phyloP scores from a whole-genome alignment of 208 protist species.

The Leishmania tropica region DNA sequence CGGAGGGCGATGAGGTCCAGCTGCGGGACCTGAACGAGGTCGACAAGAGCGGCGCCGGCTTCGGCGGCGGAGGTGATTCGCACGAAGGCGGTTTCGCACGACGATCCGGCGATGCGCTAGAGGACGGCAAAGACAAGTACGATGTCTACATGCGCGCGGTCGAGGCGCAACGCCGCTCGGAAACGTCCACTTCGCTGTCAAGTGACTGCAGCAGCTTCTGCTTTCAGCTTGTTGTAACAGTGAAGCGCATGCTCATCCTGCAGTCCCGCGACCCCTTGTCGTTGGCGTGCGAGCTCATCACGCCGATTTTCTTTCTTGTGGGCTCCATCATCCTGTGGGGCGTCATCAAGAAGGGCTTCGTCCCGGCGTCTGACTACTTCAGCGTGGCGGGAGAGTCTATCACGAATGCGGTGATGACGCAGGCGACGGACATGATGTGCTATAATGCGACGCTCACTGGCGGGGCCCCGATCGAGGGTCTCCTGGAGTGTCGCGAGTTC shows the following conservation, averaged over 20 bases:
- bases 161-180: background rate
- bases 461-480: constrained; percentile 10
- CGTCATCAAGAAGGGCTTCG: constrained; percentile 40
- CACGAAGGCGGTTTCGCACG: no score
- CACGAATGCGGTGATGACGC: constrained; percentile 13
- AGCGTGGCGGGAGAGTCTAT: background rate
- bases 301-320: constrained; percentile 67
- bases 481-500: constrained; percentile 12
- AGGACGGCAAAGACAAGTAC: background rate
- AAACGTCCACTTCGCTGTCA: no score
- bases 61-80: background rate
- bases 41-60: background rate
- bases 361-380: constrained; percentile 32
- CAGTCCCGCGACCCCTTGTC: constrained; percentile 32
- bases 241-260: constrained; percentile 56
- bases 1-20: background rate
- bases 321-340: constrained; percentile 58
- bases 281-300: constrained; percentile 59
- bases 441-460: constrained; percentile 35
- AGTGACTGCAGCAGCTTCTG: constrained; percentile 36
- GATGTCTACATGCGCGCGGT: constrained; percentile 13
- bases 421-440: constrained; percentile 30
- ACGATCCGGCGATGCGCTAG: no score
- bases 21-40: background rate
- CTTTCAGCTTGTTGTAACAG: constrained; percentile 51